phyloP scores from a whole-genome alignment of 2,329 filamentous ascomycete genomes.

The Pyrenochaeta sp. region DNA sequence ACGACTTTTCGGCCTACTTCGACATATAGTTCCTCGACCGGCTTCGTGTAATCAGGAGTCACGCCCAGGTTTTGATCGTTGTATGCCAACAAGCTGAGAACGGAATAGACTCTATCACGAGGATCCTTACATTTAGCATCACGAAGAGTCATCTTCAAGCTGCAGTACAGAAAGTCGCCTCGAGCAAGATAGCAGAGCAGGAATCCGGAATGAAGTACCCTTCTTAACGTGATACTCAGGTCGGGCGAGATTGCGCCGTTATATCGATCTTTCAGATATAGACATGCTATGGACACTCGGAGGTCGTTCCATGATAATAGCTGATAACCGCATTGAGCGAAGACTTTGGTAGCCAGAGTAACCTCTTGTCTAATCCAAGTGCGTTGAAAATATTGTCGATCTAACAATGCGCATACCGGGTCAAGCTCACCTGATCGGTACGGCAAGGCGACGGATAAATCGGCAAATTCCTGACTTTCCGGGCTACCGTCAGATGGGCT shows the following conservation, averaged over 20 bases:
- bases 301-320: background rate
- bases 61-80: background rate
- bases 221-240: no score
- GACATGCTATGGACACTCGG: background rate
- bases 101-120: slow-evolving; percentile 5
- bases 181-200: background rate
- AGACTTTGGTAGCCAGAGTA: background rate
- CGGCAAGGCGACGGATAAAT: background rate
- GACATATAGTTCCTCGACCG: slow-evolving; percentile 1
- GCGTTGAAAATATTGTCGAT: slow-evolving; percentile 6
- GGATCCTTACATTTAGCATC: slow-evolving; percentile 7
- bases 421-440: slow-evolving; percentile 1
- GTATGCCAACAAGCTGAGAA: background rate
- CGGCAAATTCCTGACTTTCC: background rate
- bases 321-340: slow-evolving; percentile 2
- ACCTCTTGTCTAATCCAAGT: slow-evolving; percentile 12
- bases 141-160: background rate
- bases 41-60: slow-evolving; percentile 3
- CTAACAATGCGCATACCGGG: background rate
- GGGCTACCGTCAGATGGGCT: background rate
- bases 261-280: background rate
- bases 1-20: background rate
- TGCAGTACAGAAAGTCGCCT: background rate
- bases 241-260: background rate
- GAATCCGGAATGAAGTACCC: background rate